Evolutionary conservation across 2,329 filamentous ascomycete species (phyloP).

Genomic region (Colletotrichum caudatum): DNA sequence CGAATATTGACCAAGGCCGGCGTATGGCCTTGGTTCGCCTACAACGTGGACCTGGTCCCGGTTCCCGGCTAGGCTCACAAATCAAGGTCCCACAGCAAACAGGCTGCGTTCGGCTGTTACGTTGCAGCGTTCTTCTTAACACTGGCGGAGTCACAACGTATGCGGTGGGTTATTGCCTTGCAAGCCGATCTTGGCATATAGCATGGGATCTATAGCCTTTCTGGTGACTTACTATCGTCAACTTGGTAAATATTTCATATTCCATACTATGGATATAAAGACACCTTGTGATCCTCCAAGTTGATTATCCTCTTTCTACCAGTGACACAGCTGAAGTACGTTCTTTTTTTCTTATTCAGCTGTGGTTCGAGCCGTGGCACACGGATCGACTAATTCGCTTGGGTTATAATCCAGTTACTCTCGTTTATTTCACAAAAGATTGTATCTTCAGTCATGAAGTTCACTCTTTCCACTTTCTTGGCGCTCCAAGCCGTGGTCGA

Average conservation of each 20-base stretch:
- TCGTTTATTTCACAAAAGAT: neutral
- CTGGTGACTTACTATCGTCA: too few species aligned
- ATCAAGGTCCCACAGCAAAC: neutral
- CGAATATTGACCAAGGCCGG: neutral
- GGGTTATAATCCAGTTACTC: neutral
- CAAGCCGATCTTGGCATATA: neutral
- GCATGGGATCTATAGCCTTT: neutral
- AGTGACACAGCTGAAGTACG: neutral
- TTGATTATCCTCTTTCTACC: neutral
- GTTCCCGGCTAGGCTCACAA: neutral
- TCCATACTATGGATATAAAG: constrained; percentile 15
- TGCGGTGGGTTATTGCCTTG: constrained; percentile 11
- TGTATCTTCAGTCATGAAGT: constrained; percentile 13
- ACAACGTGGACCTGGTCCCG: neutral
- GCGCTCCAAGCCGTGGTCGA: constrained; percentile 24
- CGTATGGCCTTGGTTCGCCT: neutral
- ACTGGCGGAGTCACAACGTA: neutral
- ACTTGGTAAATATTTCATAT: neutral
- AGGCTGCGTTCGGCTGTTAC: neutral
- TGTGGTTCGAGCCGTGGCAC: neutral
- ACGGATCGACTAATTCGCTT: neutral
- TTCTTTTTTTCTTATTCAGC: neutral
- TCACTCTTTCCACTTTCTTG: constrained; percentile 25
- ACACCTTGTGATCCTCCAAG: neutral
- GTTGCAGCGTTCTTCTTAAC: neutral